Conservation (phyloP, 139 green algal genomes). For the Trebouxia sp. region DNA sequence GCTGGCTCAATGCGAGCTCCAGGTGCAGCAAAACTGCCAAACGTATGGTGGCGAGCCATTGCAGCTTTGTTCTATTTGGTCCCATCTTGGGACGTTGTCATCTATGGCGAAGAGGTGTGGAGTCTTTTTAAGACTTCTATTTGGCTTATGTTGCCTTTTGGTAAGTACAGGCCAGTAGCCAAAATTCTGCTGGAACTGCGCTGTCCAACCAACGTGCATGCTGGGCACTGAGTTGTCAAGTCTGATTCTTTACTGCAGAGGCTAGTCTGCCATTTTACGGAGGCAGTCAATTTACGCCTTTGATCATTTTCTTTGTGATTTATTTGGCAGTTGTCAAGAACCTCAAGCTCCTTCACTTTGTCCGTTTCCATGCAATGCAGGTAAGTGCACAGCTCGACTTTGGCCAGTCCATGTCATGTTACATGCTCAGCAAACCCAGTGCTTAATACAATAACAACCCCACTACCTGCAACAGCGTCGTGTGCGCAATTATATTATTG, state of each 20-base stretch:
- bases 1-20: too few species aligned
- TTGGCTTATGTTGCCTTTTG: background rate
- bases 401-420: background rate
- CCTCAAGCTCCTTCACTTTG: constrained; percentile 76
- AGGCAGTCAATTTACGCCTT: constrained; percentile 65
- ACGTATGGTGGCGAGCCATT: constrained; percentile 34
- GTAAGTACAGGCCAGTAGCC: background rate
- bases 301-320: constrained; percentile 80
- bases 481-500: too few species aligned
- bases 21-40: constrained; percentile 7
- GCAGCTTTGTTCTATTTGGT: constrained; percentile 69
- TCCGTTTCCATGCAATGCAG: constrained; percentile 84
- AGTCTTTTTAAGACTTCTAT: constrained; percentile 33
- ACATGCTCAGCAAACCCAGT: too few species aligned
- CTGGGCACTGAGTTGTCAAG: background rate
- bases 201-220: background rate
- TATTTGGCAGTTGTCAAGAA: constrained; percentile 78
- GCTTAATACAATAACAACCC: too few species aligned
- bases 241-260: constrained; percentile 34
- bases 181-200: too few species aligned
- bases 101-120: constrained; percentile 48
- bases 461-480: too few species aligned
- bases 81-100: constrained; percentile 69
- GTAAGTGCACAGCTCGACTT: background rate
- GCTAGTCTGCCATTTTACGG: constrained; percentile 63